Percentiles rank a stretch among this genome's conserved stretches.
Conservation (phyloP, 192 early-diverging fungal species). For the Entrophospora sp. region DNA sequence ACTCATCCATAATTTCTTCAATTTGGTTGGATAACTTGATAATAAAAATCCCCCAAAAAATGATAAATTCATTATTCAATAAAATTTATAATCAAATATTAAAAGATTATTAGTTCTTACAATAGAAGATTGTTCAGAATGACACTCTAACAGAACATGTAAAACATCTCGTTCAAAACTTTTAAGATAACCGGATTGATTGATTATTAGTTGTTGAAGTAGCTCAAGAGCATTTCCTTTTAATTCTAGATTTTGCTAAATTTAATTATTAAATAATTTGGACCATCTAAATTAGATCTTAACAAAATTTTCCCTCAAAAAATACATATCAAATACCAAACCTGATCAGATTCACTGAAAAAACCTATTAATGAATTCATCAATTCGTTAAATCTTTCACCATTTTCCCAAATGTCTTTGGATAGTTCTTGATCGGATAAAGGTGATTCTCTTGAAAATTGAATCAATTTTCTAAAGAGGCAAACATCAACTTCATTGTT, state of each 20-base stretch:
- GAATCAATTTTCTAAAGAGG: neutral
- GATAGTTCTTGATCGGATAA: neutral
- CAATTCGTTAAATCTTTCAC: conserved; percentile 10
- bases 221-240: neutral
- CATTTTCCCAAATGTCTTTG: conserved; percentile 17
- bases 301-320: too few species aligned
- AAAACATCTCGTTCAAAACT: conserved; percentile 8
- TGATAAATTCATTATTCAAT: too few species aligned
- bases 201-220: conserved; percentile 6
- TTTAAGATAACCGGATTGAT: neutral
- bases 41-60: neutral
- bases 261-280: neutral
- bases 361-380: conserved; percentile 6
- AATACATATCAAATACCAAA: neutral
- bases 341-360: conserved; percentile 5
- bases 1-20: conserved; percentile 10
- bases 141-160: conserved; percentile 9
- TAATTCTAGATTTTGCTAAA: conserved; percentile 6
- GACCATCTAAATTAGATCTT: too few species aligned
- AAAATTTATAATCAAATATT: too few species aligned
- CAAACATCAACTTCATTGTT: neutral
- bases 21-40: neutral
- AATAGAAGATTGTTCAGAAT: neutral
- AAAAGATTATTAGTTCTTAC: too few species aligned
- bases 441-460: conserved; percentile 5